Conservation (phyloP, 2,329 filamentous ascomycete genomes). For the Nothomitra cinnamomea region DNA sequence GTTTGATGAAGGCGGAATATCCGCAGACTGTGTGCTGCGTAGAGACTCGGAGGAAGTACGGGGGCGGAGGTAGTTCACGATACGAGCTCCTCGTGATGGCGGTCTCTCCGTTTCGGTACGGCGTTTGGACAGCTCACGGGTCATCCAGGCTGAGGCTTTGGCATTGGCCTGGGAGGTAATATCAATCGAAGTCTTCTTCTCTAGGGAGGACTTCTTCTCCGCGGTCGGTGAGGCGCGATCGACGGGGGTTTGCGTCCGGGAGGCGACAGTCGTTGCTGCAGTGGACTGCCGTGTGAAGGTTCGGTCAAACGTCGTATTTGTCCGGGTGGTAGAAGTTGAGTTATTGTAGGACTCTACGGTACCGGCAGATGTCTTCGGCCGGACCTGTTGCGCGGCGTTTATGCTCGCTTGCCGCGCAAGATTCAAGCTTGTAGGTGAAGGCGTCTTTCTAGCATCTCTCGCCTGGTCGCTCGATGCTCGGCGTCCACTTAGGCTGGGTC, state of each 20-base stretch:
- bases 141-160: not conserved
- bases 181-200: not conserved
- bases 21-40: not conserved
- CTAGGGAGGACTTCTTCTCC: not conserved
- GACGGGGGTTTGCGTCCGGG: not conserved
- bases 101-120: not conserved
- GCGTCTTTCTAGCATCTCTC: not conserved
- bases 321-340: slow-evolving; percentile 1
- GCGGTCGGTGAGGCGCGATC: not conserved
- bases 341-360: not conserved
- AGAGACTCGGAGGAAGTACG: not conserved
- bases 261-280: not conserved
- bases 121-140: not conserved
- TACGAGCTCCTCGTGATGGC: not conserved
- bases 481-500: not conserved
- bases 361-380: not conserved
- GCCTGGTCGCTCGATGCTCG: not conserved
- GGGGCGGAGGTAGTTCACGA: not conserved
- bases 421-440: not conserved
- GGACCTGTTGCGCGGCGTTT: not conserved
- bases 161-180: not conserved
- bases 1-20: not conserved
- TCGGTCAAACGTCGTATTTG: not conserved
- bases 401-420: not conserved
- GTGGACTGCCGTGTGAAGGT: not conserved